Evolutionary conservation across 129 eudicot species (phyloP), one percentile per base, ranked within the genome.

Genomic region (Flaveria ramosissima): DNA sequence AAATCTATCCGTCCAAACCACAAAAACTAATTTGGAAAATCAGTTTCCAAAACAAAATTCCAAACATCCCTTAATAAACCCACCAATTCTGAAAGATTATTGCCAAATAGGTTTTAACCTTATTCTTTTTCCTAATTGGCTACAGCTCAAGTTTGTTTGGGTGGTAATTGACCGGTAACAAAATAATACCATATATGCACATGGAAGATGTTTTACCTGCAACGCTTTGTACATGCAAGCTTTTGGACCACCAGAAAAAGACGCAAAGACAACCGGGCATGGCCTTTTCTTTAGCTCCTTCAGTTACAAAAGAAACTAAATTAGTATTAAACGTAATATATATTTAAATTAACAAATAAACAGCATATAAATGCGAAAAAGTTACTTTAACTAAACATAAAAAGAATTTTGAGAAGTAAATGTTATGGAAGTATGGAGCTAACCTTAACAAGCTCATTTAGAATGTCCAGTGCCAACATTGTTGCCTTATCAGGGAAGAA

Each of bases 171-270:
- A 39, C 32, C 26, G 14, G 1, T 41, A 23, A 27, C 39, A 73
- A 42, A 69, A 61, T 47, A 69, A 71, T 59, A 71, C 63, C 3
- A 24, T 12, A 81, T 72, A 19, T 50, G 55, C 71, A 32, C 55
- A 19, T 77, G 60, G 2, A 64, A 80, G 51, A 51, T 59, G 72
- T 21, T 65, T 75, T 84, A 94, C 99, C 99, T 91, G 97, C 83
- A 94, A 85, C 80, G 87, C 92, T 85, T 94, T 91, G 74, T 89
- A 94, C 96, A 94, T 83, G 87, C 99, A 94, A 72, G 97, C 90
- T 82, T 91, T 94, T 7, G 99, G 92, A 36, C 96, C 99, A 71
- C 94, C 94, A 32, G 97, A 94, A 72, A 94, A 94, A 45, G 99
- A 86, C 19, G 92, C 97, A 73, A 94, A 91, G 56, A 91, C 96